These are phyloP conservation scores for Talaromyces sp. DNA, from an alignment of 2,329 filamentous ascomycete genomes.

Conservation along the genomic window DNA sequence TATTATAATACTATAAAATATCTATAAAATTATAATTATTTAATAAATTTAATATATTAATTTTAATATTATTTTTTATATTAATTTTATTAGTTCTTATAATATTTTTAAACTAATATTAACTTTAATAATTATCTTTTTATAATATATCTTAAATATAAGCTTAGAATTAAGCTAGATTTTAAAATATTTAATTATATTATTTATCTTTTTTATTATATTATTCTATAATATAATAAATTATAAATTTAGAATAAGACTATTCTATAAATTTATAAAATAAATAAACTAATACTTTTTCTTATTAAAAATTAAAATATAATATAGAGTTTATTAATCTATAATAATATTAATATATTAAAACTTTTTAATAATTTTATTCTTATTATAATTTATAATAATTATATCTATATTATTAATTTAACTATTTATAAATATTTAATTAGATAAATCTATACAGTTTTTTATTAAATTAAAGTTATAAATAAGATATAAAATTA, in stretches of 20 bases:
- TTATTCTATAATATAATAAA: background rate
- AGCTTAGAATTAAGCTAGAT: background rate
- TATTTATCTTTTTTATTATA: background rate
- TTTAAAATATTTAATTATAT: background rate
- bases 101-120: background rate
- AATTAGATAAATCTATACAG: background rate
- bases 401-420: background rate
- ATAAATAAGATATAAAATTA: too few species aligned
- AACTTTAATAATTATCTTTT: background rate
- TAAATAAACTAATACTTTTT: background rate
- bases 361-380: background rate
- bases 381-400: background rate
- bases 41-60: background rate
- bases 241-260: background rate
- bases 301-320: background rate
- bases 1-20: background rate
- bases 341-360: background rate
- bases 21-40: background rate
- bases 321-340: background rate
- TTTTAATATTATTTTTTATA: background rate
- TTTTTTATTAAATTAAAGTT: background rate
- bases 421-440: background rate
- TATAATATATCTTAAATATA: background rate
- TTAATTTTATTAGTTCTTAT: background rate
- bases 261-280: background rate